These are phyloP conservation scores for Circinella umbellata DNA, from an alignment of 371 early-diverging fungal genomes.

Conservation along the genomic window DNA sequence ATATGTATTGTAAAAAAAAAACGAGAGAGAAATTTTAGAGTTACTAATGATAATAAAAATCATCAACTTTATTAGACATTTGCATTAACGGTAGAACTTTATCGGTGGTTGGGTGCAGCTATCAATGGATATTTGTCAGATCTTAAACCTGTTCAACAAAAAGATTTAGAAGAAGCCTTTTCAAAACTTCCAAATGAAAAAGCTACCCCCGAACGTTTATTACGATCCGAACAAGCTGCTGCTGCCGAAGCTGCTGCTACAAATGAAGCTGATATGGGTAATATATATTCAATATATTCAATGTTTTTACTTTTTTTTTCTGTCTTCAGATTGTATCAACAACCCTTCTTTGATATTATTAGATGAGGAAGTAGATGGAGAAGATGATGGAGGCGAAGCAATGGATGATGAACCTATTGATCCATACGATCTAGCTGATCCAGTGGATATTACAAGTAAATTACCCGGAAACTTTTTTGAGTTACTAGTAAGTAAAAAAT, in stretches of 20 bases:
- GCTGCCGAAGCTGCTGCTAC: conserved; percentile 51
- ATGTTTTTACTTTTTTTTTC: conserved; percentile 7
- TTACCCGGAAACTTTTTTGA: conserved; percentile 81
- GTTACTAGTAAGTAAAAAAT: conserved; percentile 47
- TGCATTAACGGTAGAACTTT: conserved; percentile 77
- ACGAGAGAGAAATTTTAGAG: not conserved
- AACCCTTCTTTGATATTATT: not conserved
- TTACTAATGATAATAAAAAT: not conserved
- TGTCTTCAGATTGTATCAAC: not conserved
- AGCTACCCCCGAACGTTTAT: conserved; percentile 71
- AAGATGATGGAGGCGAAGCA: conserved; percentile 44
- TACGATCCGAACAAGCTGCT: conserved; percentile 78
- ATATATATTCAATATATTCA: not conserved
- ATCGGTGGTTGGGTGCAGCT: conserved; percentile 82
- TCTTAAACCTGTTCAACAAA: conserved; percentile 87
- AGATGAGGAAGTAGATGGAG: conserved; percentile 27
- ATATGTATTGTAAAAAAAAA: not conserved
- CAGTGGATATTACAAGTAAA: conserved; percentile 88
- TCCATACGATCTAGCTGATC: conserved; percentile 85
- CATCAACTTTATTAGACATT: conserved; percentile 46
- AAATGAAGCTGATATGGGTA: conserved; percentile 33
- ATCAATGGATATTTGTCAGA: conserved; percentile 67
- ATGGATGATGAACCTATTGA: conserved; percentile 66
- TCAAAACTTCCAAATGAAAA: conserved; percentile 69
- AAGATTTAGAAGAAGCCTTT: conserved; percentile 89